Evolutionary conservation across 192 early-diverging fungal species (phyloP).

Genomic region (Linnemannia elongata): DNA sequence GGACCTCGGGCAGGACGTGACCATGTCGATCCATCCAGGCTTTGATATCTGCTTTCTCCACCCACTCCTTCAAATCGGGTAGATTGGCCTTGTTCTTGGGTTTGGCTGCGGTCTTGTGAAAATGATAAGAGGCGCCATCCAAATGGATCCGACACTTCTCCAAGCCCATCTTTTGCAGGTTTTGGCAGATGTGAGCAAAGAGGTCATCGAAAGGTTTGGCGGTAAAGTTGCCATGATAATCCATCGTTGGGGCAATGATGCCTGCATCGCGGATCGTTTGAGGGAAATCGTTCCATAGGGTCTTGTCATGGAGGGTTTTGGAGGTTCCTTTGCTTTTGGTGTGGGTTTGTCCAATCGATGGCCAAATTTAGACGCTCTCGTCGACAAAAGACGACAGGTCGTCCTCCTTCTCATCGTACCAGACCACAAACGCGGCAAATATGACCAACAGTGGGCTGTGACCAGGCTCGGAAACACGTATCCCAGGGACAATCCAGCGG

Average conservation of each 20-base stretch:
- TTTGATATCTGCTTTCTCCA: too few relatives aligned
- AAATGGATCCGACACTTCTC: constrained; percentile 7
- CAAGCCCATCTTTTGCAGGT: neutral
- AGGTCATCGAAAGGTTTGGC: neutral
- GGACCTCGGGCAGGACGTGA: too few relatives aligned
- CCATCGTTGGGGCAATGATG: neutral
- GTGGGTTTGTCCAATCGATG: constrained; percentile 7
- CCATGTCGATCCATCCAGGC: too few relatives aligned
- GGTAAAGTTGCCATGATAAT: constrained; percentile 17
- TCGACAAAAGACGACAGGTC: neutral
- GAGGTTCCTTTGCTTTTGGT: neutral
- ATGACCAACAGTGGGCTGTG: constrained; percentile 18
- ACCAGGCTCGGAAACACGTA: constrained; percentile 4
- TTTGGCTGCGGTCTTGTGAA: neutral
- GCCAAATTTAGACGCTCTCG: constrained; percentile 28
- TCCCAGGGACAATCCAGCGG: constrained; percentile 7
- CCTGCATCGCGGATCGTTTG: neutral
- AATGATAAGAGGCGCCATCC: constrained; percentile 19
- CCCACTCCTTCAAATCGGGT: too few relatives aligned
- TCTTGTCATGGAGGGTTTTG: neutral
- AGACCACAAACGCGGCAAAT: constrained; percentile 23
- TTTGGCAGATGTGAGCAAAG: neutral
- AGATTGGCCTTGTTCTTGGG: too few relatives aligned
- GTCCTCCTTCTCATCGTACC: neutral
- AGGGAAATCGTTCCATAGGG: neutral